Evolutionary conservation across 305 asterid species (phyloP).

Genomic region (Fraxinus velutina): DNA sequence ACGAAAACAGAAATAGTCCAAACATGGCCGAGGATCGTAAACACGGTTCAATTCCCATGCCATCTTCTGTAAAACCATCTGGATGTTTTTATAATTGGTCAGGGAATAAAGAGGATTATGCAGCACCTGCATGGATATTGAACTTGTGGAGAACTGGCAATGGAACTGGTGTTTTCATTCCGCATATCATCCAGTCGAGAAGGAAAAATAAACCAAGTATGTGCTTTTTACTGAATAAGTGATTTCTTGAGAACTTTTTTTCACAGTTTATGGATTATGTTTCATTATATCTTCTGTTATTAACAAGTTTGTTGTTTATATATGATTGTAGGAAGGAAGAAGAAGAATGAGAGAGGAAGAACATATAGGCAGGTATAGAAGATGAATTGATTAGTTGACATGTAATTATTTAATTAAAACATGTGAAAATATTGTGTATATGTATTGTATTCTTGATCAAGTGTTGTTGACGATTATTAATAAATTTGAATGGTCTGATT

Average conservation of each 20-base stretch:
- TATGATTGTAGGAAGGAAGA: slow-evolving; percentile 31
- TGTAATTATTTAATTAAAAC: background rate
- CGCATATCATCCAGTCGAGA: slow-evolving; percentile 30
- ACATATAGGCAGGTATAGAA: slow-evolving; percentile 22
- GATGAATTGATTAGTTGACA: background rate
- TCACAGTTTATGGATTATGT: background rate
- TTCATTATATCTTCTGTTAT: background rate
- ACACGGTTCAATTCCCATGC: background rate
- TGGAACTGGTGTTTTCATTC: slow-evolving; percentile 54
- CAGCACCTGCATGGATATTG: slow-evolving; percentile 30
- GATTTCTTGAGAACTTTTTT: background rate
- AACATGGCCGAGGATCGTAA: background rate
- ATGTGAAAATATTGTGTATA: background rate
- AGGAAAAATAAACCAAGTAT: slow-evolving; percentile 33
- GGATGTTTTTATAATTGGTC: slow-evolving; percentile 24
- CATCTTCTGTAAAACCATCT: background rate
- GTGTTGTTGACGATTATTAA: background rate
- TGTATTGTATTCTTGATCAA: background rate
- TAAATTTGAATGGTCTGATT: background rate
- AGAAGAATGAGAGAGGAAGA: slow-evolving; percentile 30
- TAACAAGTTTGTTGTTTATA: slow-evolving; percentile 5
- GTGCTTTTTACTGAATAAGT: background rate
- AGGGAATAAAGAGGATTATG: slow-evolving; percentile 18
- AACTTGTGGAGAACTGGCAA: slow-evolving; percentile 39
- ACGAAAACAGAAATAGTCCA: slow-evolving; percentile 15